Percentiles rank a stretch among this genome's conserved stretches.
Conservation (phyloP, 2,329 filamentous ascomycete genomes). For the Cercospora zeae-maydis region DNA sequence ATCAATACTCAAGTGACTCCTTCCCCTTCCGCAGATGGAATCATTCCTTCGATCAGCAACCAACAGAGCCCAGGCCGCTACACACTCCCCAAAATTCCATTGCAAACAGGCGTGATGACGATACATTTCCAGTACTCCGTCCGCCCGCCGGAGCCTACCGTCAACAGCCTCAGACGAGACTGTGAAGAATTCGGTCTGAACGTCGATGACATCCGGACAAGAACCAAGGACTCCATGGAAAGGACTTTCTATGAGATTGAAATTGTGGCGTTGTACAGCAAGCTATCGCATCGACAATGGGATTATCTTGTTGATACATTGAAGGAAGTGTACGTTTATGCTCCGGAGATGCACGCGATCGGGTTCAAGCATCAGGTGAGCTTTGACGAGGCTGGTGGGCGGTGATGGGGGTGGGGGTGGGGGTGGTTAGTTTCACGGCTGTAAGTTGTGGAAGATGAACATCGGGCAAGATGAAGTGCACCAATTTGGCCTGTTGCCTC, state of each 20-base stretch:
- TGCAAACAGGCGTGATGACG: not conserved
- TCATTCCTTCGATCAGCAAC: not conserved
- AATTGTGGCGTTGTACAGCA: not conserved
- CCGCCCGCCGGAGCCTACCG: not conserved
- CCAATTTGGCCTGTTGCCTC: too few relatives aligned
- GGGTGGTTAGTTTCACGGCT: too few relatives aligned
- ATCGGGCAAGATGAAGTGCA: too few relatives aligned
- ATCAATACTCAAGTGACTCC: not conserved
- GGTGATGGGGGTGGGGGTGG: not conserved
- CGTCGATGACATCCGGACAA: not conserved
- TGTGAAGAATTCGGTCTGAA: not conserved
- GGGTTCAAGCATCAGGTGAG: slow-evolving; percentile 4
- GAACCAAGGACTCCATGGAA: not conserved
- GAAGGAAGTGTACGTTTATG: slow-evolving; percentile 1
- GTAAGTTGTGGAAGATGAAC: too few relatives aligned
- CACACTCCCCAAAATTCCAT: not conserved
- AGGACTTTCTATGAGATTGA: slow-evolving; percentile 4
- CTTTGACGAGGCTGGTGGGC: not conserved
- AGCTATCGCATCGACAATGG: not conserved
- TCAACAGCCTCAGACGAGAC: not conserved
- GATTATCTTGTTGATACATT: not conserved
- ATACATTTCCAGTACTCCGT: slow-evolving; percentile 3
- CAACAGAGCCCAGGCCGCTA: not conserved
- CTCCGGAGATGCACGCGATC: not conserved
- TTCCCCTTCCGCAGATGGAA: not conserved